Evolutionary conservation across 352 stramenopile species (phyloP), one percentile per base, ranked within the genome.

Genomic region (Globisporangium orthogonon): DNA sequence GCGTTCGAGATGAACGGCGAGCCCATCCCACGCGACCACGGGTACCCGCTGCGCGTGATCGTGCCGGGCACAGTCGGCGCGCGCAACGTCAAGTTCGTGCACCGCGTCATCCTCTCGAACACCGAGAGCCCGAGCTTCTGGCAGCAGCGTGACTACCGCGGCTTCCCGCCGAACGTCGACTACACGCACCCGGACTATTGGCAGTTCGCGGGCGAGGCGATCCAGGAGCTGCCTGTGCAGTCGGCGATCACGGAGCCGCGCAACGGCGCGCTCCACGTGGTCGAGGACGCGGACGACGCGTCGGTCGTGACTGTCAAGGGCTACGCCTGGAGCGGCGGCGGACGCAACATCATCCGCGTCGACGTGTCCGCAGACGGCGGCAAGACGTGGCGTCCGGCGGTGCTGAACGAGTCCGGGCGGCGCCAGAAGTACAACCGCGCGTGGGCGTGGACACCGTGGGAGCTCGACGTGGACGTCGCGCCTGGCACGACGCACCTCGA

Each of bases 401-500:
- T 91, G 28, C 67, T 99, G 1, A 68, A 86, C 31, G 31, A 35
- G 31, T 50, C 69, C 83, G 44, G 79, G 13, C 92, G 98, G 76
- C 78, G 76, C 29, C 31, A 35, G 31, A 35, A 35, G 31, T 87
- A 94, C 58, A 91, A 95, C 61, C 86, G 89, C 29, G 83, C 87
- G 30, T 98, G 95, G 94, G 95, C 95, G 17, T 99, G 95, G 96
- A 97, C 90, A 0, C 97, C 97, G 67, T 98, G 95, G 95, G 86
- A 97, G 58, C 76, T 95, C 18, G 80, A 96, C 44, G 86, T 98
- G 0, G 73, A 87, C 14, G 87, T 69, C n/a, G 83, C 31, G 31
- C 31, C 31, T 35, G 31, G 31, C 31, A 68, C 1, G 91, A 73
- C 31, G 65, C 78, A 76, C 59, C 61, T 96, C 29, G 77, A 98